These are phyloP conservation scores for Acer saccharum DNA, from an alignment of 345 rosid species.

Conservation along the genomic window DNA sequence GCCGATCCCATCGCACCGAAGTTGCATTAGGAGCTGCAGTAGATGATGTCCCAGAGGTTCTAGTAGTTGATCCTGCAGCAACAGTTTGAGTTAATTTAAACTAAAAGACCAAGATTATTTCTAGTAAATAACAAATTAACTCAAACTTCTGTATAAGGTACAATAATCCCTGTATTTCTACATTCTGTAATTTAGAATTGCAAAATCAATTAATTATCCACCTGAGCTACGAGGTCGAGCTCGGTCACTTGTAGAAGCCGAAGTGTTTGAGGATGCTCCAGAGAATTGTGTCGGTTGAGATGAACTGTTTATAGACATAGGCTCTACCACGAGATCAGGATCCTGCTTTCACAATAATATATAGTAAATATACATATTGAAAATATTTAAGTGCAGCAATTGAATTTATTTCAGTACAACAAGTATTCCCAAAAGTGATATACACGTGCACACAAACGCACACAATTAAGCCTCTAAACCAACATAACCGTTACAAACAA, in stretches of 20 bases:
- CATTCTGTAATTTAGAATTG: not conserved
- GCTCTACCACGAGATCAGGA: constrained; percentile 82
- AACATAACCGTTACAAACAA: not conserved
- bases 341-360: constrained; percentile 52
- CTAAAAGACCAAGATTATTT: not conserved
- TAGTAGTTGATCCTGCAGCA: constrained; percentile 64
- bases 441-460: too few species aligned
- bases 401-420: too few species aligned
- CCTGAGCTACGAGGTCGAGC: constrained; percentile 64
- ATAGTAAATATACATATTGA: not conserved
- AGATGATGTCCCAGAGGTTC: constrained; percentile 63
- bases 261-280: constrained; percentile 56
- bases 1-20: constrained; percentile 84
- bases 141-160: not conserved
- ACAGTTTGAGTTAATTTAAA: constrained; percentile 15
- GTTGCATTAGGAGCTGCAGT: constrained; percentile 53
- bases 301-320: constrained; percentile 64
- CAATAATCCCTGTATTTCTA: not conserved
- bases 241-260: constrained; percentile 47
- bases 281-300: constrained; percentile 63
- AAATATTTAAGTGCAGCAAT: too few species aligned
- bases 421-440: not conserved
- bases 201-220: constrained; percentile 12
- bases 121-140: not conserved
- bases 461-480: not conserved